These are phyloP conservation scores for Mortierella hygrophila DNA, from an alignment of 192 early-diverging fungal genomes.

Conservation along the genomic window DNA sequence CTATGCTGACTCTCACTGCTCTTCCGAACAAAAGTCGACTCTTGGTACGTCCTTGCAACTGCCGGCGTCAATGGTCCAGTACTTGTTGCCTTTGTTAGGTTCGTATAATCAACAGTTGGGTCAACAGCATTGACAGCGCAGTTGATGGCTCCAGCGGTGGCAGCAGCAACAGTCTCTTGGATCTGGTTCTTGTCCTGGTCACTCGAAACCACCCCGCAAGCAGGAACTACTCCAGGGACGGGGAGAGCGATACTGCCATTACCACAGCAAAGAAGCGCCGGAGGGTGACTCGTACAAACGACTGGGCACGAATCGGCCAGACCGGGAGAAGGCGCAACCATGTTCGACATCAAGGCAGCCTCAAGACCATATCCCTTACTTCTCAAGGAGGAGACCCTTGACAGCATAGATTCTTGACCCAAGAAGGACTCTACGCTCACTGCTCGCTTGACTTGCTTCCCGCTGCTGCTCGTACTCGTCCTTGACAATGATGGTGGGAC, in stretches of 20 bases:
- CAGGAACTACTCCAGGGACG: neutral
- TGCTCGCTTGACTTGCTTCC: conserved; percentile 16
- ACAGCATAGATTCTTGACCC: neutral
- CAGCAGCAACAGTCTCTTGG: neutral
- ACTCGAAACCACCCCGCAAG: neutral
- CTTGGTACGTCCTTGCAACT: neutral
- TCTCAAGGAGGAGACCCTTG: conserved; percentile 11
- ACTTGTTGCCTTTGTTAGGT: neutral
- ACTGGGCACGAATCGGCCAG: neutral
- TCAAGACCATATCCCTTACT: conserved; percentile 12
- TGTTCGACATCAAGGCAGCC: neutral
- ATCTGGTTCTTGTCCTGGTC: neutral
- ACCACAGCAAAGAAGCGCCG: neutral
- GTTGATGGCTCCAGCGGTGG: neutral
- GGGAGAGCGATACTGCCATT: neutral
- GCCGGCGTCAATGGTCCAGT: neutral
- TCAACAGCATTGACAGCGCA: no score
- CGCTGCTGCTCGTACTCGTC: neutral
- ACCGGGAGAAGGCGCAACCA: neutral
- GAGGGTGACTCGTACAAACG: neutral
- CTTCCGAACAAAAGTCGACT: neutral
- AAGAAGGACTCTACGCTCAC: conserved; percentile 36
- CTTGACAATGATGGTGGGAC: no score
- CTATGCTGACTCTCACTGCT: conserved; percentile 9
- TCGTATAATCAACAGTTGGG: neutral